Conservation (phyloP, 2,329 filamentous ascomycete species). For the Ophiostoma australiae region DNA sequence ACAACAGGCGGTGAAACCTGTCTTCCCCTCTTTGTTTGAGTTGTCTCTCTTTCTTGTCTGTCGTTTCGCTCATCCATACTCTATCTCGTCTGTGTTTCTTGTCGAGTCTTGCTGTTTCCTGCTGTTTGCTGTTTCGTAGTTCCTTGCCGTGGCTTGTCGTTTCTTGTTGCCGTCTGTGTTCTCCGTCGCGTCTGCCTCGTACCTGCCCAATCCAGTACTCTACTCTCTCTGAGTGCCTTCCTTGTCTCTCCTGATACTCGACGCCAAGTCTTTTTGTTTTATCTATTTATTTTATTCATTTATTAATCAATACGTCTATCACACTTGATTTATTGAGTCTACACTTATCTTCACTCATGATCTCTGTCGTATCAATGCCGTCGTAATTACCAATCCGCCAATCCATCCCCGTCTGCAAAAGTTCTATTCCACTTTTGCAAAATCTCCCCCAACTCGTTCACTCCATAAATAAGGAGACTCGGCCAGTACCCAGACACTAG, state of each 20-base stretch:
- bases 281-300: not conserved
- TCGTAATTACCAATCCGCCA: not conserved
- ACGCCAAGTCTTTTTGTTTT: not conserved
- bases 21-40: not conserved
- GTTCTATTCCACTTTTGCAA: conserved; percentile 13
- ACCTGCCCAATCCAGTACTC: no score
- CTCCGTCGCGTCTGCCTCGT: not conserved
- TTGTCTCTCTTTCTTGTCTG: not conserved
- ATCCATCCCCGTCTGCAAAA: not conserved
- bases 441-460: not conserved
- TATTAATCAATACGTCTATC: not conserved
- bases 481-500: not conserved
- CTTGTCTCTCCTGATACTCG: not conserved
- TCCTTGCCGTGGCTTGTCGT: not conserved
- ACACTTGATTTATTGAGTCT: not conserved
- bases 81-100: not conserved
- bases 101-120: not conserved
- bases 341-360: not conserved
- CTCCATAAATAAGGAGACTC: not conserved
- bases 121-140: not conserved
- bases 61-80: not conserved
- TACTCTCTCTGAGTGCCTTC: no score
- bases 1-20: conserved; percentile 7
- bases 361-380: not conserved
- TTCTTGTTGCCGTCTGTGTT: not conserved